A percentile compares a stretch with the other conserved stretches of the same genome.
Conservation (phyloP, 805 yeast species). For the Cyberlindnera japonica region DNA sequence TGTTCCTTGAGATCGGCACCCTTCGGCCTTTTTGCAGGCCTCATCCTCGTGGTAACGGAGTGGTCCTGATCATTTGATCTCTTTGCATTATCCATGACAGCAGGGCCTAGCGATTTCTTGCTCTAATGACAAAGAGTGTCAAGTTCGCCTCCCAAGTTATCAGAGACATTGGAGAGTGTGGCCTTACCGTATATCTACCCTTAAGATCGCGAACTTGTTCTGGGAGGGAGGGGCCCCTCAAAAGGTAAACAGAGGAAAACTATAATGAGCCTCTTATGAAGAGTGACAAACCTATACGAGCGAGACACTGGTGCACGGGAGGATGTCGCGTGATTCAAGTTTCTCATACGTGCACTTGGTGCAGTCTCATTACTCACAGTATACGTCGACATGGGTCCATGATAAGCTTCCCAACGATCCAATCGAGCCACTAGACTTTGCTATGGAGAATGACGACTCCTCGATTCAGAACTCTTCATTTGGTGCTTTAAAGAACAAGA, state of each 20-base stretch:
- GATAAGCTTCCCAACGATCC: slow-evolving; percentile 28
- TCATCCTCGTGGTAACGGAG: neutral
- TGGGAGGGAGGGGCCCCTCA: too few species aligned
- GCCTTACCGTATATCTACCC: too few species aligned
- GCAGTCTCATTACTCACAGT: slow-evolving; percentile 30
- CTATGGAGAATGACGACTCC: slow-evolving; percentile 11
- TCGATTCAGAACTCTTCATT: slow-evolving; percentile 20
- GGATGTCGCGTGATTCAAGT: slow-evolving; percentile 8
- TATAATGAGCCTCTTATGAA: too few species aligned
- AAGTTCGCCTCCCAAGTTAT: too few species aligned
- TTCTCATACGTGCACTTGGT: slow-evolving; percentile 22
- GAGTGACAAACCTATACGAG: too few species aligned
- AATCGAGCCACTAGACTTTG: slow-evolving; percentile 20
- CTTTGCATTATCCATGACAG: neutral
- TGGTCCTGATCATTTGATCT: neutral
- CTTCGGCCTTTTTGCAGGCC: slow-evolving; percentile 4
- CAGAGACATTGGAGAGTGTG: too few species aligned
- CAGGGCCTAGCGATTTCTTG: too few species aligned
- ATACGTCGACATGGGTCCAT: slow-evolving; percentile 31
- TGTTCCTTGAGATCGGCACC: slow-evolving; percentile 7
- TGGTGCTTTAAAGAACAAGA: slow-evolving; percentile 24
- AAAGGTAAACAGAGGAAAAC: too few species aligned
- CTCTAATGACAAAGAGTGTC: too few species aligned
- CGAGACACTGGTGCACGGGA: too few species aligned
- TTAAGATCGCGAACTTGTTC: too few species aligned